These are phyloP conservation scores for Cyclotella cryptica DNA, from an alignment of 108 stramenopile genomes.

Conservation along the genomic window DNA sequence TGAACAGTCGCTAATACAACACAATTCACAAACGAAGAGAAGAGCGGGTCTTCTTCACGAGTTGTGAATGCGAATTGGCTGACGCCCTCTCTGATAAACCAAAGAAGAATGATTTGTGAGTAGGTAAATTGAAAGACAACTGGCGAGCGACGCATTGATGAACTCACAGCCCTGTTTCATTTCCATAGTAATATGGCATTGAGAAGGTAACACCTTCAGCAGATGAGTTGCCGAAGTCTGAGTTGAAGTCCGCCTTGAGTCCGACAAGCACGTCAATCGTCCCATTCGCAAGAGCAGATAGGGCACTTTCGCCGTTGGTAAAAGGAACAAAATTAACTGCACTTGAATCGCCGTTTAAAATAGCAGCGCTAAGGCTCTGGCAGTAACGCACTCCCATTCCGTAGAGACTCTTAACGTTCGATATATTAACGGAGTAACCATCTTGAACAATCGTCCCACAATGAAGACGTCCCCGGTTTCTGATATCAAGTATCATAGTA, in stretches of 20 bases:
- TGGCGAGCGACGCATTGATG: slow-evolving; percentile 25
- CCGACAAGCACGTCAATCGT: slow-evolving; percentile 61
- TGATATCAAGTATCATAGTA: slow-evolving; percentile 33
- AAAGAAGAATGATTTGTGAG: slow-evolving; percentile 5
- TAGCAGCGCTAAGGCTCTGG: slow-evolving; percentile 50
- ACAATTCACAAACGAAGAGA: slow-evolving; percentile 61
- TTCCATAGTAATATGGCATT: slow-evolving; percentile 47
- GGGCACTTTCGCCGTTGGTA: slow-evolving; percentile 29
- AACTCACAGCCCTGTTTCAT: slow-evolving; percentile 8
- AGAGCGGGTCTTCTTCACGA: slow-evolving; percentile 50
- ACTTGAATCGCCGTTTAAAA: slow-evolving; percentile 44
- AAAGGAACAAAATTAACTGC: slow-evolving; percentile 41
- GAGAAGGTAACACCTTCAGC: slow-evolving; percentile 48
- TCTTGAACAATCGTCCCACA: slow-evolving; percentile 39
- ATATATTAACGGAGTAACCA: slow-evolving; percentile 32
- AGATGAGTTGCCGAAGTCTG: slow-evolving; percentile 42
- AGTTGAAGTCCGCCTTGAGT: slow-evolving; percentile 24
- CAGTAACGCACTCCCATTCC: slow-evolving; percentile 63
- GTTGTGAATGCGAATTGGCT: slow-evolving; percentile 50
- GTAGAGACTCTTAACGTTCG: slow-evolving; percentile 1
- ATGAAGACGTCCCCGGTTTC: slow-evolving; percentile 36
- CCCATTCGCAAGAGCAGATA: slow-evolving; percentile 41
- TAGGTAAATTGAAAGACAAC: slow-evolving; percentile 38
- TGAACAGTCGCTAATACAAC: slow-evolving; percentile 45
- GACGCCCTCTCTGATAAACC: slow-evolving; percentile 14